These are phyloP conservation scores for Pythium periplocum DNA, from an alignment of 352 stramenopile species.

Conservation along the genomic window DNA sequence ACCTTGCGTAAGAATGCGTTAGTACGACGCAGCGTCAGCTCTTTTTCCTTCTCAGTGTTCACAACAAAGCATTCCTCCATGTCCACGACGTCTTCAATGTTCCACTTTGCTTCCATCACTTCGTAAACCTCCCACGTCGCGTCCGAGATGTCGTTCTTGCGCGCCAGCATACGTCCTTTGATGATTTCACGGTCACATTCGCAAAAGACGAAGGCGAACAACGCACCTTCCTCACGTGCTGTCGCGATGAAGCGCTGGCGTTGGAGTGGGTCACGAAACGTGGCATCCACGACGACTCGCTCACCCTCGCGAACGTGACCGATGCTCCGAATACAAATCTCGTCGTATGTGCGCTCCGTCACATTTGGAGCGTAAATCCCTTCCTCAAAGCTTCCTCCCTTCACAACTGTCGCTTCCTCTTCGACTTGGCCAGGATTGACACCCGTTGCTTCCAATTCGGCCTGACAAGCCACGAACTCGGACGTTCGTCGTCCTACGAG, in stretches of 20 bases:
- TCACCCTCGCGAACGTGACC: constrained; percentile 36
- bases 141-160: constrained; percentile 56
- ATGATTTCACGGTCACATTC: constrained; percentile 68
- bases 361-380: constrained; percentile 53
- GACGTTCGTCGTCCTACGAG: constrained; percentile 17
- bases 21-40: constrained; percentile 48
- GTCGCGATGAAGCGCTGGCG: constrained; percentile 36
- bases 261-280: constrained; percentile 43
- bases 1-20: constrained; percentile 58
- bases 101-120: constrained; percentile 49
- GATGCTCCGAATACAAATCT: constrained; percentile 36
- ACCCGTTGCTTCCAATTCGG: background rate
- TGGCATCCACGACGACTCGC: constrained; percentile 56
- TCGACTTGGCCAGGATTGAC: background rate
- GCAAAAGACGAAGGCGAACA: constrained; percentile 51
- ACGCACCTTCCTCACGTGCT: constrained; percentile 38
- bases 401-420: constrained; percentile 5
- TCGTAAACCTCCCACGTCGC: constrained; percentile 68
- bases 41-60: constrained; percentile 70
- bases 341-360: constrained; percentile 59
- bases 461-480: background rate
- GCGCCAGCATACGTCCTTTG: constrained; percentile 50
- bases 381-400: constrained; percentile 38
- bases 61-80: constrained; percentile 43
- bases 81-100: constrained; percentile 23